Percentiles rank a stretch among this genome's conserved stretches.
These are phyloP conservation scores for Daldinia vernicosa DNA, from an alignment of 495 filamentous ascomycete genomes.

Conservation along the genomic window DNA sequence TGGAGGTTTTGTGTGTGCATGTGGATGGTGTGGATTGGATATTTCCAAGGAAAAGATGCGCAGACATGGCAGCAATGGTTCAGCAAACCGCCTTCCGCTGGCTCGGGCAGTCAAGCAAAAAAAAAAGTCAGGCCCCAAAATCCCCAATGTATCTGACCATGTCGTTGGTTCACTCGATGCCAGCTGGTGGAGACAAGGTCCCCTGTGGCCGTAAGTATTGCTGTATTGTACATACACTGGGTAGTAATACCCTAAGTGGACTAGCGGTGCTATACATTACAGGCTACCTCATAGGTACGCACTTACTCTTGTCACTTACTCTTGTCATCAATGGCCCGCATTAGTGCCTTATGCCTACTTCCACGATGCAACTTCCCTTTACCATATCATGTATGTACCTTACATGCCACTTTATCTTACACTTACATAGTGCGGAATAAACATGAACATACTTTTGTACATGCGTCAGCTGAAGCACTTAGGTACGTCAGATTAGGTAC, in stretches of 20 bases:
- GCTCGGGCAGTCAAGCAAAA: conserved; percentile 1
- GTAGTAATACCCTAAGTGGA: conserved; percentile 11
- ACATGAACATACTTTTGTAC: too few species aligned
- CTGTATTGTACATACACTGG: conserved; percentile 3
- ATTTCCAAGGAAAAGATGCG: neutral
- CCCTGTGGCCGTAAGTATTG: conserved; percentile 15
- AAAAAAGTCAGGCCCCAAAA: conserved; percentile 3
- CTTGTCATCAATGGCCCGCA: too few species aligned
- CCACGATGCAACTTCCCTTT: neutral
- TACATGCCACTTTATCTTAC: neutral
- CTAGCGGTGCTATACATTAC: neutral
- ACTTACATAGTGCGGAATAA: too few species aligned
- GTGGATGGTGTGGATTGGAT: conserved; percentile 26
- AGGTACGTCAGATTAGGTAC: neutral
- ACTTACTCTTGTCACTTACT: too few species aligned
- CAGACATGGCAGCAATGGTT: neutral
- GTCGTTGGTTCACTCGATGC: conserved; percentile 14
- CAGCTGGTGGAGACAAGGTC: conserved; percentile 16
- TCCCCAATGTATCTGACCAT: conserved; percentile 5
- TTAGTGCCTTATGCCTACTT: neutral
- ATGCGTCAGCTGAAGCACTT: neutral
- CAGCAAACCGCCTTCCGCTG: conserved; percentile 3
- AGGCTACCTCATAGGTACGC: too few species aligned
- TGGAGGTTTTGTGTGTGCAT: conserved; percentile 1
- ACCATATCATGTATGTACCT: neutral